Evolutionary conservation across 139 green algal genomes (phyloP), one percentile per base, ranked within the genome.

Genomic region (Chlorella vulgaris): DNA sequence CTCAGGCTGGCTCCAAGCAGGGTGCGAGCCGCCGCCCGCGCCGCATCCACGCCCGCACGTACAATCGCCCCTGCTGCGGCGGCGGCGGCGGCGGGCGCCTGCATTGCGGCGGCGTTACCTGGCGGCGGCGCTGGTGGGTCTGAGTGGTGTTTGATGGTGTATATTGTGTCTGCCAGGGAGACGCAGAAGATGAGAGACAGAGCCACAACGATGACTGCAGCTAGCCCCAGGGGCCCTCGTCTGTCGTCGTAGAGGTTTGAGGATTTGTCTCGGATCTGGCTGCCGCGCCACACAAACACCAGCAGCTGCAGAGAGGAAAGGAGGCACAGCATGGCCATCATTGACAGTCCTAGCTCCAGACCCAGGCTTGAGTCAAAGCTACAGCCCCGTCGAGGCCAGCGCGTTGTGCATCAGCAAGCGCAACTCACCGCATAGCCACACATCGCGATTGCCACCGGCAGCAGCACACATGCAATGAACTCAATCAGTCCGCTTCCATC

Each of bases 401-500:
- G n/a, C n/a, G n/a, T n/a, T n/a, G n/a, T 58, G 47, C 47, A 15
- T 58, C 47, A 58, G 13, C 47, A 58, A 58, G 19, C 69, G 50
- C 1, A 33, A 39, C 73, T 88, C 38, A 97, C 86, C 33, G 94
- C 88, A 78, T 98, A 98, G 53, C 78, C 80, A 50, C 83, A 91
- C 85, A 98, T 97, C 43, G 89, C 51, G 36, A 98, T 89, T 62
- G 90, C 91, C 71, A 97, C 84, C 0, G 94, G 94, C 74, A 98
- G 91, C 83, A 98, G 87, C 68, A 98, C 94, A 28, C 96, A 85
- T 3, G 94, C 90, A 77, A 97, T 96, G 58, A 96, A 78, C 82
- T 93, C 88, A 2, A 94, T 86, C 28, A 91, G 69, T 71, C 92
- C 47, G 8, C 55, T 50, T 1, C n/a, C 67, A 42, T 10, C 73